A percentile compares a stretch with the other conserved stretches of the same genome.
These are phyloP conservation scores for Davidsoniella eucalypti DNA, from an alignment of 2,329 filamentous ascomycete species.

Conservation along the genomic window DNA sequence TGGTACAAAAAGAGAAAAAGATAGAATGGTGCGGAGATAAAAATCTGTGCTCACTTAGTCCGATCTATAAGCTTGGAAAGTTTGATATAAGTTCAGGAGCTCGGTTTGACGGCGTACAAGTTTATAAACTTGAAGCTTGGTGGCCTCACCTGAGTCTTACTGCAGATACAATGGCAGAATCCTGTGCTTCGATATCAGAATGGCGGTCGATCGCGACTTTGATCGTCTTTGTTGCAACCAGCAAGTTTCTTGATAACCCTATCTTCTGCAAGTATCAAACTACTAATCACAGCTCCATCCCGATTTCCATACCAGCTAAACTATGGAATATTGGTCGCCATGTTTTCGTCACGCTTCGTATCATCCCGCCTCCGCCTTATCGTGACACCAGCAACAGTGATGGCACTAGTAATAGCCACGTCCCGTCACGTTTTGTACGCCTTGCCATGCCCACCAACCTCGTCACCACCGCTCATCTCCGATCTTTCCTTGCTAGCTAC, in stretches of 20 bases:
- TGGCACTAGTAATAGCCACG: slow-evolving; percentile 16
- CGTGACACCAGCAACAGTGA: no score
- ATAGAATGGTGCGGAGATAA: no score
- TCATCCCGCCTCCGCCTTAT: slow-evolving; percentile 28
- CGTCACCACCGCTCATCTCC: slow-evolving; percentile 53
- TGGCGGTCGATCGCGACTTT: slow-evolving; percentile 58
- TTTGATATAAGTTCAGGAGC: no score
- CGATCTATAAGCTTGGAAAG: no score
- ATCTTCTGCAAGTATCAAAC: neutral
- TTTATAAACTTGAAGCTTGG: no score
- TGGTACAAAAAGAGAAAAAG: no score
- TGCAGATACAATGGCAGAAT: no score
- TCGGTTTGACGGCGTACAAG: no score
- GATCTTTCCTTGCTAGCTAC: slow-evolving; percentile 58
- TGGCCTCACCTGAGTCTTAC: no score
- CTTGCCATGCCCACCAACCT: slow-evolving; percentile 51
- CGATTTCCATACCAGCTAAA: slow-evolving; percentile 39
- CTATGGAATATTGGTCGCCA: slow-evolving; percentile 30
- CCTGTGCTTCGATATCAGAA: slow-evolving; percentile 28
- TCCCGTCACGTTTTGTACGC: slow-evolving; percentile 27
- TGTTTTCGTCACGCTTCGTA: slow-evolving; percentile 23
- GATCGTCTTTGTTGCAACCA: slow-evolving; percentile 51
- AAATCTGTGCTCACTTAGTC: no score
- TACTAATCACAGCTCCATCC: slow-evolving; percentile 26
- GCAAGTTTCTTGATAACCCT: slow-evolving; percentile 30